Base-by-base conservation (phyloP, 2,329 filamentous ascomycete species). In the Graphiopsis chlorocephala region DNA sequence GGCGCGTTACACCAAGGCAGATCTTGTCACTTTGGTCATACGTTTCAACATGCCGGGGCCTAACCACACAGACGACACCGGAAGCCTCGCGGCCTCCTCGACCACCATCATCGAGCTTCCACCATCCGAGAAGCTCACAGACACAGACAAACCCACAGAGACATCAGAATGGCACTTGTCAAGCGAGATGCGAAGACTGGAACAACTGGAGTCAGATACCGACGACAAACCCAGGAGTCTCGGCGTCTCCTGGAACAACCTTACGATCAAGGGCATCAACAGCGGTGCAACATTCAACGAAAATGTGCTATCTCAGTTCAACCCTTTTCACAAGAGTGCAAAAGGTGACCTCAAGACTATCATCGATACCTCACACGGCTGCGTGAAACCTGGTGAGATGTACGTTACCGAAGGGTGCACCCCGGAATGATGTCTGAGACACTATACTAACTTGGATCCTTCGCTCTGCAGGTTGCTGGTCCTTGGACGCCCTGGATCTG, bases 241-340 rank as follows among this genome's bases (percentile, higher is more conserved):
- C 17, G 62, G 62, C 42, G n/a, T 64, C 17, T 35, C 62, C 26
- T 64, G 62, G 62, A 64, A 26, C 17, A 29, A 52, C 31, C 62
- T 64, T 11, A 64, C 62, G 10, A 17, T 91, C 25, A 82, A 88
- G 63, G 88, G 85, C 26, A 78, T 86, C 72, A 83, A 84, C 31
- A 77, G 86, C 15, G 86, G 89, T 57, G 84, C 88, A 0, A 85
- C 86, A 3, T 79, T 90, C 35, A 87, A 90, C 48, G 86, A 25
- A 84, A 86, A 2, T 84, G 87, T 15, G 79, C 81, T 29, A 80
- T 83, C 69, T 84, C 68, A 83, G 80, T 69, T 86, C 88, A 29
- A 72, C 84, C 1, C 68, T 79, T 78, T 64, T 79, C 79, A 68
- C 79, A 78, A 73, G 63, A 73, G 66, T 38, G 76, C 69, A 50